Conservation (phyloP, 2,329 filamentous ascomycete genomes). For the Lecanicillium sp. region DNA sequence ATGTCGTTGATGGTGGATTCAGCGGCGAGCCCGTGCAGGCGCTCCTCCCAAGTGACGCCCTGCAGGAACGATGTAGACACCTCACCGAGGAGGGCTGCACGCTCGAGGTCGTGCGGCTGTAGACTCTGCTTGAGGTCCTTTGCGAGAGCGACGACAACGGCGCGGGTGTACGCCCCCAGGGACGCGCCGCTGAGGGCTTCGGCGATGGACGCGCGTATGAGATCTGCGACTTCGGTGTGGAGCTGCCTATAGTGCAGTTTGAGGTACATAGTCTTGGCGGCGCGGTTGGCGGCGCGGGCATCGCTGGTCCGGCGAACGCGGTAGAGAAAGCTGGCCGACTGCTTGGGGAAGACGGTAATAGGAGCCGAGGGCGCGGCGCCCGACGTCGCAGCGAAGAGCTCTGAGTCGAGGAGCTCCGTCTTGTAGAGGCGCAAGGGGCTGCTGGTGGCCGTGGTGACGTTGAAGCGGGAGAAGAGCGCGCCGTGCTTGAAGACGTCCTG, state of each 20-base stretch:
- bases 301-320: slow-evolving; percentile 57
- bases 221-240: slow-evolving; percentile 61
- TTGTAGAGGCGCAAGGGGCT: slow-evolving; percentile 69
- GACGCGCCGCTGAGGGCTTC: slow-evolving; percentile 33
- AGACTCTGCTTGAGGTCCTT: slow-evolving; percentile 39
- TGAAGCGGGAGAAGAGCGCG: slow-evolving; percentile 81
- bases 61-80: slow-evolving; percentile 44
- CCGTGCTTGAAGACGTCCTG: slow-evolving; percentile 89
- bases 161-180: slow-evolving; percentile 40
- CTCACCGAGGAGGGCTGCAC: slow-evolving; percentile 46
- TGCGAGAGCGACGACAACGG: slow-evolving; percentile 40
- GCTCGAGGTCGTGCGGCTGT: slow-evolving; percentile 48
- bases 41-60: slow-evolving; percentile 40
- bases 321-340: slow-evolving; percentile 76
- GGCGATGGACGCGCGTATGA: slow-evolving; percentile 39
- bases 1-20: slow-evolving; percentile 26
- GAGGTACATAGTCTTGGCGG: slow-evolving; percentile 53
- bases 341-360: slow-evolving; percentile 68
- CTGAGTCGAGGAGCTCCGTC: slow-evolving; percentile 64
- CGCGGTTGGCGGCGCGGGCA: slow-evolving; percentile 27
- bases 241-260: slow-evolving; percentile 71
- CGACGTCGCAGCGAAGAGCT: slow-evolving; percentile 60
- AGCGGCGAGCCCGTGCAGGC: slow-evolving; percentile 45
- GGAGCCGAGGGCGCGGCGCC: slow-evolving; percentile 45
- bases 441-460: slow-evolving; percentile 71